Evolutionary conservation across 129 eudicot genomes (phyloP), one percentile per base, ranked within the genome.

Genomic region (Apium graveolens): DNA sequence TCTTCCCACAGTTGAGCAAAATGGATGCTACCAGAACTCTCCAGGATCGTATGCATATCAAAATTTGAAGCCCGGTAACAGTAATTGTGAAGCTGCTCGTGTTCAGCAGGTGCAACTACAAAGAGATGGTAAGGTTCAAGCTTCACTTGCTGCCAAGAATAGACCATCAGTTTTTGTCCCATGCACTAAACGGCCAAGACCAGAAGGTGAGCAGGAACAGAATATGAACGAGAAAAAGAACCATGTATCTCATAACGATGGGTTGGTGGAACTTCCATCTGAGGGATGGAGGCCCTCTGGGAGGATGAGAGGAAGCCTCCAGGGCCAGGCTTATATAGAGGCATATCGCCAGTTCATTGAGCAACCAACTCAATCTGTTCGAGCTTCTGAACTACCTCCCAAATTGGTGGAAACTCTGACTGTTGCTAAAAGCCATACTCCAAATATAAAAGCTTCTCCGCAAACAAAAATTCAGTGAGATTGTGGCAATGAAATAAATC

Each of bases 231-330:
- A 12, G 5, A 37, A 44, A 26, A 44, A 27, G n/a, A 26, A 74
- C 38, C 77, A 31, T 7, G 9, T 44, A 24, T 42, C 38, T 73
- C 14, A 9, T 72, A n/a, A n/a, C 6, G 34, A 24, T 41, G 76
- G 76, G 35, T 21, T 41, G 32, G 32, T 72, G 76, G 76, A 39
- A 41, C 76, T 72, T 41, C 49, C 76, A 7, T 41, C 77, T 5
- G 77, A 44, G 24, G 77, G 31, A 27, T 73, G 77, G 77, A 73
- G 38, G n/a, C 77, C 77, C 6, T 24, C 77, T 5, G 77, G 77
- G 17, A 74, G 77, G 21, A 74, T 74, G 77, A 74, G 77, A 44
- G 77, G 77, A 44, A 74, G 77, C 60, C 77, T 74, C 16, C 57
- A 74, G 60, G 77, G 77, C 16, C 57, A 74, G 60, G 77, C 77